These are phyloP conservation scores for Nicotiana obtusifolia DNA, from an alignment of 257 asterid genomes.

Conservation along the genomic window DNA sequence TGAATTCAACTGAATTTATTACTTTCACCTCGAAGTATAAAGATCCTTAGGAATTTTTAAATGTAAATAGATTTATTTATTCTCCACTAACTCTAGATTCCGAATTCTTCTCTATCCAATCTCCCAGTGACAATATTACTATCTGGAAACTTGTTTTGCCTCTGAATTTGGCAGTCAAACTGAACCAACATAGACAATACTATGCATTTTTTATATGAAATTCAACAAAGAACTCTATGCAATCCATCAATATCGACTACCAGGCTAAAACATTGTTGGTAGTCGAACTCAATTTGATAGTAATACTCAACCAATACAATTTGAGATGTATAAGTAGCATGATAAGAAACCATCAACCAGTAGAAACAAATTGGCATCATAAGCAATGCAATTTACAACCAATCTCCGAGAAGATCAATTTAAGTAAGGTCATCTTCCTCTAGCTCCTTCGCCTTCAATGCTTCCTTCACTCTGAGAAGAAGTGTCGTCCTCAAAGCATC, in stretches of 20 bases:
- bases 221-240: not conserved
- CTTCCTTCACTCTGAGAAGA: slow-evolving; percentile 90
- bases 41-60: too few species aligned
- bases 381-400: not conserved
- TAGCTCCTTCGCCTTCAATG: slow-evolving; percentile 83
- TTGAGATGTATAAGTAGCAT: not conserved
- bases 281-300: not conserved
- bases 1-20: too few species aligned
- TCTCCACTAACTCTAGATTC: too few species aligned
- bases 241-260: not conserved
- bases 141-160: not conserved
- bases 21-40: too few species aligned
- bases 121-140: not conserved
- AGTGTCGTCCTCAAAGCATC: slow-evolving; percentile 93
- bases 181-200: not conserved
- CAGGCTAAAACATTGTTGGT: not conserved
- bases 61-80: too few species aligned
- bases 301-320: not conserved
- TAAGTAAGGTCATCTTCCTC: slow-evolving; percentile 94
- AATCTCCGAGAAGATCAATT: not conserved
- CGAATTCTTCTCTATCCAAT: too few species aligned
- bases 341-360: not conserved
- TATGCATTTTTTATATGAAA: not conserved
- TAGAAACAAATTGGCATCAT: slow-evolving; percentile 1
- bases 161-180: not conserved